A percentile compares a stretch with the other conserved stretches of the same genome.
These are phyloP conservation scores for Wilcoxina mikolae DNA, from an alignment of 495 filamentous ascomycete genomes.

Conservation along the genomic window DNA sequence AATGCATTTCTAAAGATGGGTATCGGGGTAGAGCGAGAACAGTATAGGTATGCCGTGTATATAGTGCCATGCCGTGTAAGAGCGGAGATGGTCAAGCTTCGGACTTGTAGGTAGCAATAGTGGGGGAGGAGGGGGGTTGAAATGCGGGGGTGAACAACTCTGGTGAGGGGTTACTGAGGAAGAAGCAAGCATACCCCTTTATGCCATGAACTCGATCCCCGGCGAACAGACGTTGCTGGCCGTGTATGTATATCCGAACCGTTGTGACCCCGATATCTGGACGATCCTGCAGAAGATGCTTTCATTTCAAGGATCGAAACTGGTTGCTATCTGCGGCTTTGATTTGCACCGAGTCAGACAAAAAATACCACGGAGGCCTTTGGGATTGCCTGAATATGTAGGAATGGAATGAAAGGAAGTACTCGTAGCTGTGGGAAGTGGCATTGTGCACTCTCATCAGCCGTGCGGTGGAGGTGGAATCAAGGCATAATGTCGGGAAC, in stretches of 20 bases:
- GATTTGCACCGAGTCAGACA: not conserved
- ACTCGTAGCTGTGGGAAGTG: not conserved
- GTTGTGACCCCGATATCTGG: conserved; percentile 23
- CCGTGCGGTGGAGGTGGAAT: not conserved
- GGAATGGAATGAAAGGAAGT: not conserved
- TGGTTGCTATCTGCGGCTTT: conserved; percentile 10
- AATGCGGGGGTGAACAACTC: not conserved
- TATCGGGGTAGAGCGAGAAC: not conserved
- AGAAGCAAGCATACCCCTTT: conserved; percentile 27
- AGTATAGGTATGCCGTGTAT: not conserved
- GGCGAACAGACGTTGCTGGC: conserved; percentile 19
- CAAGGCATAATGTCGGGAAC: not conserved
- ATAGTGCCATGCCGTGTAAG: not conserved
- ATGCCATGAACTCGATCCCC: conserved; percentile 23
- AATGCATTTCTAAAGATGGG: not conserved
- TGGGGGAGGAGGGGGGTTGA: not conserved
- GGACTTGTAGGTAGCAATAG: no score
- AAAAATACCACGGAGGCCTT: not conserved
- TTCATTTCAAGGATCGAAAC: conserved; percentile 25
- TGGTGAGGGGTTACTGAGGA: not conserved
- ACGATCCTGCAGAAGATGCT: conserved; percentile 24
- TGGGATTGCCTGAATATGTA: not conserved
- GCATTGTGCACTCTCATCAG: not conserved
- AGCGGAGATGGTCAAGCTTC: not conserved
- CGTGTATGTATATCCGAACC: conserved; percentile 14